Base-by-base conservation (phyloP, 192 early-diverging fungal genomes). In the Mortierella hygrophila region DNA sequence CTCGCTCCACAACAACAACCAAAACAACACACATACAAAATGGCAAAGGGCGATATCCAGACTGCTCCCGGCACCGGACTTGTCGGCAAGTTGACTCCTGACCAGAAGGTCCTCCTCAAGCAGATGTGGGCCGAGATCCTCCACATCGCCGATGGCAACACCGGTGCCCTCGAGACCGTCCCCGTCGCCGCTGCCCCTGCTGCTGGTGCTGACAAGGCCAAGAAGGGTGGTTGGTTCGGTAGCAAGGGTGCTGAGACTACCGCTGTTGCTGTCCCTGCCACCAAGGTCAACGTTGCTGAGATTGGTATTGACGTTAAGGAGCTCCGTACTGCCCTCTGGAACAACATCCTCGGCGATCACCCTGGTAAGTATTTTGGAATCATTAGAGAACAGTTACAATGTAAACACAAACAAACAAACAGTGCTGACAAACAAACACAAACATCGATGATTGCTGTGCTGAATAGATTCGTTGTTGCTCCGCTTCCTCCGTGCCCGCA, bases 401-500 rank as follows among this genome's bases (percentile, higher is more conserved):
- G 44, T 6, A 16, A 21, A 52, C 11, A 46, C 44, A 52, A 37
- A 16, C 68, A 40, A 20, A n/a, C 68, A 23, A 70, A 2, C 15
- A 70, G 20, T n/a, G 8, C 23, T 73, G 2, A 46, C 46, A n/a
- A 63, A 65, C 60, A 65, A 32, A 52, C 2, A 65, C 29, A 32
- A 65, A 15, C 0, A 65, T 46, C 44, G 44, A 46, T 46, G 10
- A 46, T 65, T 11, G 26, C 26, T 29, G 26, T 65, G n/a, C 10
- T 35, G 21, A 71, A 42, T 44, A 73, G 96, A 97, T 84, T 85
- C 92, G 0, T 82, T 96, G 26, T 49, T 95, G 76, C 89, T 96
- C 54, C 93, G 97, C 9, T 97, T 96, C 88, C 82, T 97, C 68
- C 91, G 97, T 46, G 97, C 97, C 49, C 91, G 97, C 71, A 97